phyloP scores from a whole-genome alignment of 2,329 filamentous ascomycete genomes.

The Hymenoscyphus fraxineus region DNA sequence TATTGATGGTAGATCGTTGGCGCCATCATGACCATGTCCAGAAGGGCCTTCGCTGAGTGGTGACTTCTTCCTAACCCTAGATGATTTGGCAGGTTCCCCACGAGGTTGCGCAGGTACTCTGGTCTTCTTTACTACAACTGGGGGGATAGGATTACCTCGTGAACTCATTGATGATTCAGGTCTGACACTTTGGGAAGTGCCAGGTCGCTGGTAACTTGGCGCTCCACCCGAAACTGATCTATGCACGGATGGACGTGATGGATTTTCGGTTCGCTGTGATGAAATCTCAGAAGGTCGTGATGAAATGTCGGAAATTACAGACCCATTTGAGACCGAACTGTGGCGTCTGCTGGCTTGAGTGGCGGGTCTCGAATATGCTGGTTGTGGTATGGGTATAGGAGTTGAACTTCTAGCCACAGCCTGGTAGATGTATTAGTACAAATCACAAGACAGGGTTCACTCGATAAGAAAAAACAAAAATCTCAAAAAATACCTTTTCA shows the following conservation, averaged over 20 bases:
- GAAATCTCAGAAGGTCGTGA: conserved; percentile 5
- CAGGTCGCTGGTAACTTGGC: conserved; percentile 33
- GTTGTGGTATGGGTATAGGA: conserved; percentile 29
- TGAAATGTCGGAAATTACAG: conserved; percentile 23
- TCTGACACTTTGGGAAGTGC: conserved; percentile 41
- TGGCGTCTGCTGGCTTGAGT: conserved; percentile 37
- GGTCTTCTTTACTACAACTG: conserved; percentile 55
- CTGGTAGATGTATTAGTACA: conserved; percentile 15
- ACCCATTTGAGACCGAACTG: conserved; percentile 43
- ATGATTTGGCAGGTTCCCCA: conserved; percentile 37
- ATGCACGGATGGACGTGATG: conserved; percentile 19
- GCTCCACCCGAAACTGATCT: conserved; percentile 31
- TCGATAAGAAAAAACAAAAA: not conserved
- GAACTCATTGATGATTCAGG: conserved; percentile 43
- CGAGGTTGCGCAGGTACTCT: conserved; percentile 46
- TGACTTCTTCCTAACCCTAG: conserved; percentile 29
- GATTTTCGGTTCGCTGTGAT: conserved; percentile 8
- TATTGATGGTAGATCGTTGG: conserved; percentile 1
- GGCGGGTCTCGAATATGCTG: conserved; percentile 26
- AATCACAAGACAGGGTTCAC: too few species aligned
- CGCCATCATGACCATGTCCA: not conserved
- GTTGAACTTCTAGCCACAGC: conserved; percentile 25
- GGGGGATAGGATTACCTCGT: conserved; percentile 36
- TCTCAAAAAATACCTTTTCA: conserved; percentile 39
- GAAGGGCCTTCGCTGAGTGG: conserved; percentile 20